These are phyloP conservation scores for Corinectria fuckeliana DNA, from an alignment of 2,329 filamentous ascomycete genomes.

Conservation along the genomic window DNA sequence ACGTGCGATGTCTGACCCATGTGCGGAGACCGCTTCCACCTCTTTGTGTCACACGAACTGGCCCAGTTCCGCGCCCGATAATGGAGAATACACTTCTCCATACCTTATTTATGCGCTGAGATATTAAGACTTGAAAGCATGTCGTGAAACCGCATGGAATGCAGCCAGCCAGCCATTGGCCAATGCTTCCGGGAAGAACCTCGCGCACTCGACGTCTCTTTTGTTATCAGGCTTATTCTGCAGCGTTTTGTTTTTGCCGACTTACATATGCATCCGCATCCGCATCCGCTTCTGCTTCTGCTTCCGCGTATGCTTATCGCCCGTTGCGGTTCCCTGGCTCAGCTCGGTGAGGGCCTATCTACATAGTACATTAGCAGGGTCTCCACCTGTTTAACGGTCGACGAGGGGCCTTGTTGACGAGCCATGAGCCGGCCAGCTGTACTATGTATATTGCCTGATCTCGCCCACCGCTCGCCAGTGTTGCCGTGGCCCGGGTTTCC, in stretches of 20 bases:
- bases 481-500: background rate
- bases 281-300: background rate
- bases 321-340: constrained; percentile 9
- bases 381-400: constrained; percentile 12
- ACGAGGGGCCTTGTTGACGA: background rate
- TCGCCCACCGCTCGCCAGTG: background rate
- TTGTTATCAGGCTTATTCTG: constrained; percentile 8
- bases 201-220: constrained; percentile 8
- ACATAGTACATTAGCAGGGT: constrained; percentile 15
- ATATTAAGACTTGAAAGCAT: constrained; percentile 11
- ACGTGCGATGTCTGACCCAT: too few relatives aligned
- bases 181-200: constrained; percentile 18
- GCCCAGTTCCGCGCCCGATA: constrained; percentile 2
- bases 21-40: background rate
- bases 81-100: background rate
- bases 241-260: background rate
- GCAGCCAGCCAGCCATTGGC: constrained; percentile 26
- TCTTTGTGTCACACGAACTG: background rate
- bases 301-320: background rate
- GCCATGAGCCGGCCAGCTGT: too few relatives aligned
- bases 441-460: constrained; percentile 5
- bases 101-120: background rate
- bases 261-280: background rate
- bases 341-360: constrained; percentile 22
- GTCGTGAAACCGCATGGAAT: constrained; percentile 20